Evolutionary conservation across 176 grass and related monocot species (phyloP), one percentile per base, ranked within the genome.

Genomic region (Elaeis guineensis): DNA sequence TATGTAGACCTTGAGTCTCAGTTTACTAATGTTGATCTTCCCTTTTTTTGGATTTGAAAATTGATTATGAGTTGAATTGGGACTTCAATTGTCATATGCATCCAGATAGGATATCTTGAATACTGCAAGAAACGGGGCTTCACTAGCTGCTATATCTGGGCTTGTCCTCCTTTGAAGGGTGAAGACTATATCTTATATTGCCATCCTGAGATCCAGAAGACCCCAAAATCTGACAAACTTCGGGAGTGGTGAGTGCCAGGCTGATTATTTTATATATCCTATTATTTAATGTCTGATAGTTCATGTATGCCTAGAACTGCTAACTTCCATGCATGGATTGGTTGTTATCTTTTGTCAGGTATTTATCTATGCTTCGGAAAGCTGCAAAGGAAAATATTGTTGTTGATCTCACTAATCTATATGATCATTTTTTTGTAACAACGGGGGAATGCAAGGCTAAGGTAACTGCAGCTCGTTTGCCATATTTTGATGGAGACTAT

Each of bases 121-220:
- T 99, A 99, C 64, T 99, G 94, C 86, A 99, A 99, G 61, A 89
- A 80, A 50, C 94, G 94, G 54, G 94, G 94, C 25, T 99, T 99
- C 67, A 86, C 94, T 69, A 99, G 94, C 79, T 99, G 94, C 86
- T 99, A 99, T 57, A 99, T 99, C 79, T 99, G 94, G 94, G 94
- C 94, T 51, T 99, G 88, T 54, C 94, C 94, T 66, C 94, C 94
- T 75, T 67, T 99, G 64, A 99, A 93, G 57, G 94, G 94, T 53
- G 94, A 99, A 93, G 94, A 99, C 75, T 99, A 99, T 74, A 99
- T 99, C 73, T 85, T 99, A 68, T 99, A 99, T 75, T 99, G 94
- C 62, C 94, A 99, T 84, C 94, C 94, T 83, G 94, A 99, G 77
- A 99, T 99, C 79, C 94, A 99, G 70, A 99, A 99, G 80, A 99